Evolutionary conservation across 176 grass and related monocot genomes (phyloP), one percentile per base, ranked within the genome.

Genomic region (Oryza glaberrima): DNA sequence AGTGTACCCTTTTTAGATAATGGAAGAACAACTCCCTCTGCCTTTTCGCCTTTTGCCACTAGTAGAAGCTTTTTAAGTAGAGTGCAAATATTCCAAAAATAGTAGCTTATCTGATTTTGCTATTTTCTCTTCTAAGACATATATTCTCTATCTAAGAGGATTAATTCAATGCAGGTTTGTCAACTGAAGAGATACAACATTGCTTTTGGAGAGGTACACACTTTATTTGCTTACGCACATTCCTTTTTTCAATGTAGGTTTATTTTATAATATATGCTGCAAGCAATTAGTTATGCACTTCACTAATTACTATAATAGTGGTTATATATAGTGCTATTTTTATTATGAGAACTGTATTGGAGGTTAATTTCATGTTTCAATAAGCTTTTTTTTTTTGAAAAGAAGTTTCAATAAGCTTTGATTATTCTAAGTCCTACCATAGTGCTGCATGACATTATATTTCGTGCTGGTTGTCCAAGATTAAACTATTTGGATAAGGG

Each of bases 171-270:
- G 60, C 65, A 93, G 92, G 92, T 77, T 74, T 93, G 83, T 86
- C 79, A 4, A 93, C 92, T 67, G 86, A 88, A 74, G 75, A 86
- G 65, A 93, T 93, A 90, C 92, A 93, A 45, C 85, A 83, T 25
- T 93, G 92, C 79, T 93, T 90, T 72, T 93, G 92, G 92, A 90
- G 88, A 93, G 92, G 92, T 93, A 90, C 35, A 10, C 17, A 66
- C 48, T 81, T 73, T 78, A 83, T 66, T 44, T 78, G 23, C 38
- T 64, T 77, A 34, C 36, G 0, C 6, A 38, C 1, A 38, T 38
- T 38, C 5, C 36, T 38, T 38, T 38, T 38, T 6, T 38, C 36
- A 38, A 38, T 56, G 67, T 20, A 20, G 19, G 36, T 38, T 60
- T 60, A n/a, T 60, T 87, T 77, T 40, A 48, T 51, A 11, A 64